These are phyloP conservation scores for Suillus subalutaceus DNA, from an alignment of 768 basidiomycete species.

Conservation along the genomic window DNA sequence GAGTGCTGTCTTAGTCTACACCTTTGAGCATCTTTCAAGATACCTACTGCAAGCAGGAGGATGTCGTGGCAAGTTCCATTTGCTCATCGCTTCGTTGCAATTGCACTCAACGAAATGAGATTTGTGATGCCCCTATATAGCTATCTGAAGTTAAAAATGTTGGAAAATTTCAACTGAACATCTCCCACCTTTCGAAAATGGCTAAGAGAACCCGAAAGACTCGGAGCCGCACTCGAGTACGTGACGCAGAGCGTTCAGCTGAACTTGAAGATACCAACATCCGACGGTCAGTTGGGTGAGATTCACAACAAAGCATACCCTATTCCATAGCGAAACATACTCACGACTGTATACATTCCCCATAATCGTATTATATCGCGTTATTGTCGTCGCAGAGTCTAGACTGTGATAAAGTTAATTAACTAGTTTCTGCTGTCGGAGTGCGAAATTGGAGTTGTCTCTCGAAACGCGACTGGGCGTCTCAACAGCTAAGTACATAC, in stretches of 20 bases:
- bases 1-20: too few species aligned
- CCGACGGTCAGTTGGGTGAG: not conserved
- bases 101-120: not conserved
- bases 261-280: too few species aligned
- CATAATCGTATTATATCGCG: not conserved
- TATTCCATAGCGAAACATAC: not conserved
- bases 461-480: constrained; percentile 4
- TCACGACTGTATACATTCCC: not conserved
- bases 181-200: not conserved
- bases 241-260: not conserved
- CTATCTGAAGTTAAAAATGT: not conserved
- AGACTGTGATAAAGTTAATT: not conserved
- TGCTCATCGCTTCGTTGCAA: too few species aligned
- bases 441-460: constrained; percentile 3
- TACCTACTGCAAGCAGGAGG: too few species aligned
- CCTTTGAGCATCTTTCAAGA: too few species aligned
- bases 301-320: not conserved
- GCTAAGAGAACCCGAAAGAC: not conserved
- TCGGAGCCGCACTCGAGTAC: not conserved
- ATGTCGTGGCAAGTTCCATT: too few species aligned
- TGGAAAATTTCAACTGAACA: not conserved
- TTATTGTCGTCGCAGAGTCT: not conserved
- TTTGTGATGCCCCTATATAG: not conserved
- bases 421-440: constrained; percentile 3
- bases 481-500: constrained; percentile 7